Conservation (phyloP, 768 basidiomycete genomes). For the Auriscalpium orientale region DNA sequence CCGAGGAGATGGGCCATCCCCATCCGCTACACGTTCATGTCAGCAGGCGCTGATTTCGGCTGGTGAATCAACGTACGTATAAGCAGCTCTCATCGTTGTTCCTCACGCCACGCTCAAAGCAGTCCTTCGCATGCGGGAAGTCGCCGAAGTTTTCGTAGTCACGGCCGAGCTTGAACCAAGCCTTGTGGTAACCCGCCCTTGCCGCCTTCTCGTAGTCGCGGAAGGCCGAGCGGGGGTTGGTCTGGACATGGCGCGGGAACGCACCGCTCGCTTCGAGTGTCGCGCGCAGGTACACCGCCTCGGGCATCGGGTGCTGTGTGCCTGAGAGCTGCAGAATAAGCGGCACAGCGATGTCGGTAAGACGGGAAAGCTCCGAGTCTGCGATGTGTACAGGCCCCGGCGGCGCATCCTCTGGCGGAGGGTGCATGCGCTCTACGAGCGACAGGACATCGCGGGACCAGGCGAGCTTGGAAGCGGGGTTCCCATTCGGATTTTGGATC, state of each 20-base stretch:
- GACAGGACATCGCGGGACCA: conserved; percentile 83
- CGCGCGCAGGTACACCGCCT: conserved; percentile 72
- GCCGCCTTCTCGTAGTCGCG: conserved; percentile 85
- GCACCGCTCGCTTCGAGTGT: conserved; percentile 67
- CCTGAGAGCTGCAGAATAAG: conserved; percentile 52
- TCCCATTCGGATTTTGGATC: conserved; percentile 47
- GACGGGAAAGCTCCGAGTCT: conserved; percentile 51
- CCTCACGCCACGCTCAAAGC: conserved; percentile 78
- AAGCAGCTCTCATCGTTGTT: conserved; percentile 70
- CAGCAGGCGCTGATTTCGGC: conserved; percentile 3
- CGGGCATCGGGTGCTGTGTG: conserved; percentile 41
- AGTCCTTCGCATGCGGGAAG: conserved; percentile 62
- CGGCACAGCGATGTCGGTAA: conserved; percentile 59
- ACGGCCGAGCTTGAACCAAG: conserved; percentile 87
- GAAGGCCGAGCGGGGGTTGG: conserved; percentile 76
- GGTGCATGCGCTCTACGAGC: conserved; percentile 53
- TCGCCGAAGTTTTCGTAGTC: conserved; percentile 91
- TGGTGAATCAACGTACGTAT: conserved; percentile 40
- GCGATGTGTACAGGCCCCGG: conserved; percentile 46
- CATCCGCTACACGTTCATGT: conserved; percentile 52
- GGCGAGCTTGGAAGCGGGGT: conserved; percentile 53
- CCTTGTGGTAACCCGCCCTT: conserved; percentile 63
- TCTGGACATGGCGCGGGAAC: conserved; percentile 54
- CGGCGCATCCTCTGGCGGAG: conserved; percentile 15
- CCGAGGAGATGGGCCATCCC: conserved; percentile 90